Evolutionary conservation across 192 early-diverging fungal species (phyloP).

Genomic region (Bifiguratus adelaidae): DNA sequence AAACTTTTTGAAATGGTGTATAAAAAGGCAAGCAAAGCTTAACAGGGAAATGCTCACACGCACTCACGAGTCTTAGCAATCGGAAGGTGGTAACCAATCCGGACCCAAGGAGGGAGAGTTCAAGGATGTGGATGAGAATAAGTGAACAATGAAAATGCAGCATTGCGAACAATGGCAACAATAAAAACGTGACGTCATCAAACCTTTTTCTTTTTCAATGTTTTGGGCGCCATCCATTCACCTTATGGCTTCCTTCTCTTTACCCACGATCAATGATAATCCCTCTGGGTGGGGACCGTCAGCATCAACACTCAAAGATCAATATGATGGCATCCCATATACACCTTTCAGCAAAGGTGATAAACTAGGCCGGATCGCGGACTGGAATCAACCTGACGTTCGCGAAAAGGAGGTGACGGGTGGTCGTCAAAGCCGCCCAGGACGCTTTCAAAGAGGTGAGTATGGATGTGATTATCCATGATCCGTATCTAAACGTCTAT

Average conservation of each 20-base stretch:
- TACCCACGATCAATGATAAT: slow-evolving; percentile 75
- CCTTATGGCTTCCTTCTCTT: slow-evolving; percentile 58
- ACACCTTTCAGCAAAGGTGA: slow-evolving; percentile 92
- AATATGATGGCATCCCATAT: slow-evolving; percentile 81
- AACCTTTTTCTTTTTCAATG: too few species aligned
- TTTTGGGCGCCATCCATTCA: too few species aligned
- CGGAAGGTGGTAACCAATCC: too few species aligned
- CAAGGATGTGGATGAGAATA: too few species aligned
- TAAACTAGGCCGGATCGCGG: slow-evolving; percentile 88
- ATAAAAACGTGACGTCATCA: too few species aligned
- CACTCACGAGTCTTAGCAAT: too few species aligned
- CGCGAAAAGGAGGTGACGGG: slow-evolving; percentile 38
- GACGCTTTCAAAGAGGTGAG: slow-evolving; percentile 14
- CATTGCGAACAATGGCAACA: too few species aligned
- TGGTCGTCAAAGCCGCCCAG: slow-evolving; percentile 29
- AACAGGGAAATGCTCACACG: too few species aligned
- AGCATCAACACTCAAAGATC: slow-evolving; percentile 44
- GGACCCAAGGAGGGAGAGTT: too few species aligned
- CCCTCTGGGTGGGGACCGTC: slow-evolving; percentile 84
- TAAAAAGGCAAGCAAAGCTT: slow-evolving; percentile 66
- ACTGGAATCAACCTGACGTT: slow-evolving; percentile 69
- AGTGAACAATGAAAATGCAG: too few species aligned
- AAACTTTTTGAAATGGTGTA: slow-evolving; percentile 98
- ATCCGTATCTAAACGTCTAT: background rate
- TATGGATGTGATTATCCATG: background rate